Evolutionary conservation across 805 yeast genomes (phyloP), one percentile per base, ranked within the genome.

Genomic region (Candida tallmaniae): DNA sequence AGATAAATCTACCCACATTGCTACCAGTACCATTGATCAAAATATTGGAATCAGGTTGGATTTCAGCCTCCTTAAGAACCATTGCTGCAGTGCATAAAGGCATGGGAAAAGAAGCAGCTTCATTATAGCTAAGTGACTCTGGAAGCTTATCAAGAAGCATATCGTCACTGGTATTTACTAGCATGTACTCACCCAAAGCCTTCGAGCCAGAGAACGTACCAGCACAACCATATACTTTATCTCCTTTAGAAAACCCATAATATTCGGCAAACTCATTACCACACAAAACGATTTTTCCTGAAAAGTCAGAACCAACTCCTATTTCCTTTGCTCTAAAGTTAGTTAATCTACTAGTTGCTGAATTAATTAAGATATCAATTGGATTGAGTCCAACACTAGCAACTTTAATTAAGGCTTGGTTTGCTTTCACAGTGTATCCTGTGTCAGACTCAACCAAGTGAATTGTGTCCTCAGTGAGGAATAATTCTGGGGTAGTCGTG

Each of bases 1-100:
- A 60, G 4, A 70, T 64, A 39, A 64, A 68, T 19, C 68, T 51
- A 15, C 89, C 88, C 11, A 82, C 88, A 10, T 80, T 59, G 1
- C 94, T 78, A 6, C 83, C 79, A 17, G 83, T 90, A 24, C 95
- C 95, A 30, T 83, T 60, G 14, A 85, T 68, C 31, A 83, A 62
- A 4, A 82, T 73, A 38, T 67, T 71, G 4, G 76, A 62, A 8
- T 63, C 62, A 24, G 30, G 30, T 5, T 60, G 62, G 14, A 73
- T 57, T 22, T 56, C 62, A 3, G 52, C 51, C 18, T 47, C 33
- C 6, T 52, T 50, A 20, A 71, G 52, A 32, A 67, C 50, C 31
- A 62, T 51, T 43, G 50, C 67, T 0, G 90, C 89, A 3, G 94
- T 80, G 13, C 77, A 75, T 44, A 71, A 75, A 0, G 76, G 80